Conservation (phyloP, 1,139 yeast genomes). For the Torulaspora globosa region DNA sequence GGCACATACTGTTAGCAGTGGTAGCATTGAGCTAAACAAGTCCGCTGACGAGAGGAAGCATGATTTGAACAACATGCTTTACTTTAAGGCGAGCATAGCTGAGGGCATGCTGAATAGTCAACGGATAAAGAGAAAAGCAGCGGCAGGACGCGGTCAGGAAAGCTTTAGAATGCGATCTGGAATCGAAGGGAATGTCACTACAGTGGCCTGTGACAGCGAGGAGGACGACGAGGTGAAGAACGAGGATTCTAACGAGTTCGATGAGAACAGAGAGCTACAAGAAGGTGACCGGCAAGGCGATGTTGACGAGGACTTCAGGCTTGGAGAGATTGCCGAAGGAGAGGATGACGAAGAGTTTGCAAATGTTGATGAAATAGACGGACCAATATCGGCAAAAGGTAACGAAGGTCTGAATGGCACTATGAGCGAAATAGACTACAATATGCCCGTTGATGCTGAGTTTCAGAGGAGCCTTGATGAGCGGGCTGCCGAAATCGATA, state of each 20-base stretch:
- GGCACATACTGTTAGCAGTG: constrained; percentile 7
- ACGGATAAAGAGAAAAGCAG: constrained; percentile 2
- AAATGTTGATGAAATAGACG: constrained; percentile 39
- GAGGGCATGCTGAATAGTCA: constrained; percentile 10
- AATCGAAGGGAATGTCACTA: constrained; percentile 15
- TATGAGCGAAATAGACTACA: constrained; percentile 32
- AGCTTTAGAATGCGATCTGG: constrained; percentile 16
- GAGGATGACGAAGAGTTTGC: constrained; percentile 35
- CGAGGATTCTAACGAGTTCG: neutral
- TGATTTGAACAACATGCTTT: constrained; percentile 28
- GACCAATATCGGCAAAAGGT: constrained; percentile 28
- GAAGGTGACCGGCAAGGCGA: constrained; percentile 11
- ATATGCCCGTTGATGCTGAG: constrained; percentile 38
- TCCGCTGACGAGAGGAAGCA: constrained; percentile 26
- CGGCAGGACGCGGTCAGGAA: constrained; percentile 7
- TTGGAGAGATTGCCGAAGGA: constrained; percentile 27
- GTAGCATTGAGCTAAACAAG: constrained; percentile 7
- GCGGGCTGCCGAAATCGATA: constrained; percentile 37
- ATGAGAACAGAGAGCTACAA: neutral
- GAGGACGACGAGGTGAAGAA: constrained; percentile 15
- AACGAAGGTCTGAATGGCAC: constrained; percentile 13
- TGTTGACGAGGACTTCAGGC: constrained; percentile 16
- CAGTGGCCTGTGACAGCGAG: constrained; percentile 15
- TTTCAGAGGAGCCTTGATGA: constrained; percentile 37
- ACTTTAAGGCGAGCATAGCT: constrained; percentile 23